A percentile compares a stretch with the other conserved stretches of the same genome.
These are phyloP conservation scores for Calocera cornea DNA, from an alignment of 768 basidiomycete species.

Conservation along the genomic window DNA sequence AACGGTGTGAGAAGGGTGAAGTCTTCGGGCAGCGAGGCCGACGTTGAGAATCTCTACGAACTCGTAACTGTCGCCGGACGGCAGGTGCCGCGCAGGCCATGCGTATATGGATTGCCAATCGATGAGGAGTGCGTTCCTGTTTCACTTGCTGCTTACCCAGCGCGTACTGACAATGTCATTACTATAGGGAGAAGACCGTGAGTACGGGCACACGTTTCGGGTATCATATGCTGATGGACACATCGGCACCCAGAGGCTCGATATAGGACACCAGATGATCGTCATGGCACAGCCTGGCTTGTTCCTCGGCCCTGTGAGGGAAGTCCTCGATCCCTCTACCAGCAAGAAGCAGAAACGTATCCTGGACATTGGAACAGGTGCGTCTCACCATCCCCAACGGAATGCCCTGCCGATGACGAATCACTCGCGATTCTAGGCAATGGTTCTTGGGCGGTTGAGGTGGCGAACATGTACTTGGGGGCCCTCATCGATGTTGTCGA, in stretches of 20 bases:
- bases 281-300: neutral
- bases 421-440: neutral
- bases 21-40: neutral
- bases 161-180: neutral
- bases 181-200: neutral
- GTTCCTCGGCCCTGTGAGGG: neutral
- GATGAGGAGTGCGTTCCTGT: neutral
- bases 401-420: neutral
- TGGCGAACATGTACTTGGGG: neutral
- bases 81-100: neutral
- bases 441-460: neutral
- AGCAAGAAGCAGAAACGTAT: neutral
- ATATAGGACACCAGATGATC: slow-evolving; percentile 2
- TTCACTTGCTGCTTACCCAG: neutral
- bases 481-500: neutral
- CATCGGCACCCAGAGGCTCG: neutral
- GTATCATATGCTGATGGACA: neutral
- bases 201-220: neutral
- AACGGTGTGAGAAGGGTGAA: neutral
- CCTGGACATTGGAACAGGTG: slow-evolving; percentile 1
- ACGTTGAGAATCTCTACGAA: neutral
- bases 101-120: neutral
- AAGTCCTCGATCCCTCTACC: neutral
- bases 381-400: neutral
- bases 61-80: neutral